A percentile compares a stretch with the other conserved stretches of the same genome.
These are phyloP conservation scores for Ascochyta clinopodiicola DNA, from an alignment of 2,329 filamentous ascomycete genomes.

Conservation along the genomic window DNA sequence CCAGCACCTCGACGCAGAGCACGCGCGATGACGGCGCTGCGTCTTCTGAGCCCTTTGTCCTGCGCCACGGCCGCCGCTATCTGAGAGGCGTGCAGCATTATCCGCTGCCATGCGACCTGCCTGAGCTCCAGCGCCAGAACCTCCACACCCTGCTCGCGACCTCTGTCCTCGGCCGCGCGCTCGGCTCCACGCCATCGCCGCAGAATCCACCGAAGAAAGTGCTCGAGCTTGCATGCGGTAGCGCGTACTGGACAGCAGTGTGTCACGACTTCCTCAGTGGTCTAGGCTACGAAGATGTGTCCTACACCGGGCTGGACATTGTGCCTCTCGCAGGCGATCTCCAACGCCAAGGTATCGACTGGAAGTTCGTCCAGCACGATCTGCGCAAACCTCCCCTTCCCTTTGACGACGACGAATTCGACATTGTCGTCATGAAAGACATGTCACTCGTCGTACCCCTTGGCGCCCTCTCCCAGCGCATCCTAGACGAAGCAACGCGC, in stretches of 20 bases:
- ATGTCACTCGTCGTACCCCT: slow-evolving; percentile 71
- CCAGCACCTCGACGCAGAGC: slow-evolving; percentile 47
- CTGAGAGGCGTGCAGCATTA: slow-evolving; percentile 77
- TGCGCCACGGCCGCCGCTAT: slow-evolving; percentile 82
- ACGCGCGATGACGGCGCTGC: slow-evolving; percentile 33
- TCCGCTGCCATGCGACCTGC: slow-evolving; percentile 85
- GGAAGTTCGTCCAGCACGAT: slow-evolving; percentile 89
- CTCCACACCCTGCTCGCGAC: slow-evolving; percentile 82
- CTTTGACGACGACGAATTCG: slow-evolving; percentile 80
- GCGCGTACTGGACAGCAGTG: slow-evolving; percentile 87
- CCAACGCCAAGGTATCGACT: slow-evolving; percentile 77
- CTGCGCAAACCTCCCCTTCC: slow-evolving; percentile 77
- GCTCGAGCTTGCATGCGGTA: slow-evolving; percentile 86
- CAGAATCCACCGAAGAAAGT: slow-evolving; percentile 73
- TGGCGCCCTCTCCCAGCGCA: slow-evolving; percentile 59
- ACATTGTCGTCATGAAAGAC: slow-evolving; percentile 89
- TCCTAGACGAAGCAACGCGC: slow-evolving; percentile 77
- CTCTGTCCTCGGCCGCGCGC: slow-evolving; percentile 79
- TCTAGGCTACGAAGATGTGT: slow-evolving; percentile 71
- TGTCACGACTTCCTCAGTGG: slow-evolving; percentile 80
- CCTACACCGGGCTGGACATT: slow-evolving; percentile 84
- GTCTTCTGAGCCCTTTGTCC: slow-evolving; percentile 60
- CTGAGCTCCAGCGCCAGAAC: slow-evolving; percentile 86
- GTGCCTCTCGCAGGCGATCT: slow-evolving; percentile 72
- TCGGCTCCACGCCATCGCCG: slow-evolving; percentile 73